phyloP scores from a whole-genome alignment of 2,329 filamentous ascomycete species.

The Fusarium sp. region DNA sequence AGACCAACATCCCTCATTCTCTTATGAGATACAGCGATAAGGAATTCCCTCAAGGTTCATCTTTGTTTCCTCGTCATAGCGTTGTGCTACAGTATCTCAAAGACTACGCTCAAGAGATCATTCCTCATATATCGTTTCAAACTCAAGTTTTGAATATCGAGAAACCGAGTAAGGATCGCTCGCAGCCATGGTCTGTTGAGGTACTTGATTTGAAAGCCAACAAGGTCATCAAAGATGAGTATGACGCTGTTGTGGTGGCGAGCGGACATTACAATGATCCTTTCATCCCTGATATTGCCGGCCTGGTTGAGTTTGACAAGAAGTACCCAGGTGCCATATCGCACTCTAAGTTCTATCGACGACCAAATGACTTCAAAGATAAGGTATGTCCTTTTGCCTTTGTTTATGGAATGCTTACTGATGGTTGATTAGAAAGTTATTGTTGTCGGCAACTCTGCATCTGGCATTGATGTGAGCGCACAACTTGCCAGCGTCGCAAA shows the following conservation, averaged over 20 bases:
- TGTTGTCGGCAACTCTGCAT: conserved; percentile 77
- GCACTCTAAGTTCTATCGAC: conserved; percentile 77
- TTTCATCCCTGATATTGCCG: conserved; percentile 66
- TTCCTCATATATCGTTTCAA: conserved; percentile 67
- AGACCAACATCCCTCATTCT: conserved; percentile 79
- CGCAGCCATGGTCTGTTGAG: conserved; percentile 58
- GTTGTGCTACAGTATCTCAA: conserved; percentile 74
- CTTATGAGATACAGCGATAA: conserved; percentile 78
- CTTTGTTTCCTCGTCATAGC: conserved; percentile 74
- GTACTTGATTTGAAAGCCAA: conserved; percentile 46
- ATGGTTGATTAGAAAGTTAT: conserved; percentile 66
- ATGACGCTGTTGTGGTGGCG: conserved; percentile 72
- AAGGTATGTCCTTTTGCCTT: conserved; percentile 41
- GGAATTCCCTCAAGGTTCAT: conserved; percentile 65
- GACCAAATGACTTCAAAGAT: conserved; percentile 47
- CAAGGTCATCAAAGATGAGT: conserved; percentile 49
- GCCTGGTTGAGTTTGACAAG: conserved; percentile 64
- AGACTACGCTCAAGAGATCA: conserved; percentile 70
- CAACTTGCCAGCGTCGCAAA: conserved; percentile 69
- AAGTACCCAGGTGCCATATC: conserved; percentile 62
- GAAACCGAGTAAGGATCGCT: conserved; percentile 26
- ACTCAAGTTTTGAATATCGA: conserved; percentile 67
- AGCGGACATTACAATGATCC: conserved; percentile 73
- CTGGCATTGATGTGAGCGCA: conserved; percentile 74
- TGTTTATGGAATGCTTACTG: not conserved